These are phyloP conservation scores for Allomyces macrogynus DNA, from an alignment of 192 early-diverging fungal genomes.

Conservation along the genomic window DNA sequence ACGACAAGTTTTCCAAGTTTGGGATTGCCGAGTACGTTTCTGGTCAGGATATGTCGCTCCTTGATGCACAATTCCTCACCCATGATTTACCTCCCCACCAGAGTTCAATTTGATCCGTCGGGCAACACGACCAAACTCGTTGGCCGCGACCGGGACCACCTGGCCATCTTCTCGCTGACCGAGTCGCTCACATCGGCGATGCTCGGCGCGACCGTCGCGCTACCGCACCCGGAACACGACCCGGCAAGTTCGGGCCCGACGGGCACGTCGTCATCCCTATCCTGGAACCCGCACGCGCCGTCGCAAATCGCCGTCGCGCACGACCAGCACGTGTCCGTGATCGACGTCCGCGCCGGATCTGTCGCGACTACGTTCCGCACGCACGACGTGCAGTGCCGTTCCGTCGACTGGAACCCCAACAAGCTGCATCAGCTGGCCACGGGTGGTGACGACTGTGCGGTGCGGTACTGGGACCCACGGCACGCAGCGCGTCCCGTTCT, in stretches of 20 bases:
- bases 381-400: constrained; percentile 51
- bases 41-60: too few relatives aligned
- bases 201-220: not conserved
- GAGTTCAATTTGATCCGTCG: not conserved
- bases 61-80: not conserved
- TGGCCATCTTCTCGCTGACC: not conserved
- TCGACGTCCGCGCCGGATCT: constrained; percentile 6
- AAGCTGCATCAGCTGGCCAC: constrained; percentile 63
- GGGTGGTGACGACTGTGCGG: constrained; percentile 63
- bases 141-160: not conserved
- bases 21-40: constrained; percentile 1
- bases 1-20: constrained; percentile 1
- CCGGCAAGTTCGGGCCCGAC: too few relatives aligned
- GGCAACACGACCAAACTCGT: not conserved
- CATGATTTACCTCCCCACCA: not conserved
- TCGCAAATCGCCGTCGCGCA: not conserved
- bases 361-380: constrained; percentile 32
- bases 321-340: not conserved
- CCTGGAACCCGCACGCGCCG: too few relatives aligned
- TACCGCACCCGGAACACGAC: too few relatives aligned
- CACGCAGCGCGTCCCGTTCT: constrained; percentile 30
- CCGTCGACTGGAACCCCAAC: constrained; percentile 73
- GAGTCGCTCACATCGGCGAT: not conserved
- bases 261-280: too few relatives aligned
- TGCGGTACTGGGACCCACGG: constrained; percentile 79